Evolutionary conservation across 768 basidiomycete species (phyloP), one percentile per base, ranked within the genome.

Genomic region (Dendrothele bispora): DNA sequence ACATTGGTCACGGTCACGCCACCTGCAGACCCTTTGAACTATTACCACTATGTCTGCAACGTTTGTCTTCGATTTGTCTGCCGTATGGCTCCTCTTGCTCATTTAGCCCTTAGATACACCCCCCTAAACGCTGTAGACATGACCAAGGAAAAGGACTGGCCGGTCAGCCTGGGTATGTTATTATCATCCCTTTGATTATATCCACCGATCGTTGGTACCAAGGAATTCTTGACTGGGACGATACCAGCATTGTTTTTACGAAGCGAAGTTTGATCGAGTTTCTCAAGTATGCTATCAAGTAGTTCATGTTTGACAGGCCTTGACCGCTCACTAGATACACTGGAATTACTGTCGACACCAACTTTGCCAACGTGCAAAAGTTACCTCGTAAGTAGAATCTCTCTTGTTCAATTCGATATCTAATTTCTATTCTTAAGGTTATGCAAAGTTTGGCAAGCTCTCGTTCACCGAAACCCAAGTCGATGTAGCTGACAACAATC

Each of bases 181-280:
- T 45, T 49, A 18, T n/a, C 21, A 34, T 18, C 24, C 36, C 47
- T 15, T 42, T 39, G 29, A 17, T 21, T 47, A 25, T 24, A 12
- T 24, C 43, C 15, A 15, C 21, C n/a, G n/a, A 24, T 39, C 15
- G 24, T 14, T 34, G 14, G 21, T 30, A 36, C 26, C 3, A 46
- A 88, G 88, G 86, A 51, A 78, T 87, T 81, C 70, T 91, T 53
- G 88, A 91, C 65, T 90, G 88, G 88, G 88, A 90, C 59, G 61
- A 67, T 11, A 88, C 84, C 39, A 79, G 66, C 50, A 87, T 91
- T 52, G 80, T 91, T 24, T 90, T 91, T 61, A 90, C 86, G 12
- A 91, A 91, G 59, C 79, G 88, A 32, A 70, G 80, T 35, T 68
- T 91, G 53, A 72, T 89, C 43, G 88, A 90, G 56, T 91, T 91